A percentile compares a stretch with the other conserved stretches of the same genome.
These are phyloP conservation scores for Pseudogymnoascus sp. DNA, from an alignment of 2,329 filamentous ascomycete species.

Conservation along the genomic window DNA sequence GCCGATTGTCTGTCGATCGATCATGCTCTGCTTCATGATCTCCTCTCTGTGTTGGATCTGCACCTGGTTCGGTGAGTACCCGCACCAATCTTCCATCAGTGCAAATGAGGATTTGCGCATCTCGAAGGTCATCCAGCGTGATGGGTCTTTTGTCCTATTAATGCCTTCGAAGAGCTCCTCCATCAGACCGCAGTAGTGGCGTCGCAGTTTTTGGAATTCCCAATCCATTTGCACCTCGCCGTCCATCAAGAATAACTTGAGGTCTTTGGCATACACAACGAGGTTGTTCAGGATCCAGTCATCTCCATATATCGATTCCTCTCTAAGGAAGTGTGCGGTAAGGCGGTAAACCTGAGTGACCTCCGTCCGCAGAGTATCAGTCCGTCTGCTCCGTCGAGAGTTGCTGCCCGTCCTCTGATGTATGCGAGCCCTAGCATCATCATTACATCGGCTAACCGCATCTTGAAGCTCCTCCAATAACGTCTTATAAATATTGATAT, in stretches of 20 bases:
- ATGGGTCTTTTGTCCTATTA: constrained; percentile 73
- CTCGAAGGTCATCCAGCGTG: constrained; percentile 96
- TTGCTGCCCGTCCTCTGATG: constrained; percentile 82
- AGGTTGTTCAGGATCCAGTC: constrained; percentile 88
- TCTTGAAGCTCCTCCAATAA: constrained; percentile 84
- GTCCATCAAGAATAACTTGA: constrained; percentile 92
- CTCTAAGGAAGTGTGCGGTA: constrained; percentile 79
- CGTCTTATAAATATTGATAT: constrained; percentile 85
- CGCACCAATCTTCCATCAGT: constrained; percentile 98
- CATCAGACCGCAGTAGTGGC: constrained; percentile 89
- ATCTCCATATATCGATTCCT: constrained; percentile 70
- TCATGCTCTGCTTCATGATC: constrained; percentile 74
- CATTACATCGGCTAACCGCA: constrained; percentile 75
- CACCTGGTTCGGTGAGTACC: constrained; percentile 82
- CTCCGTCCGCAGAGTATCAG: constrained; percentile 82
- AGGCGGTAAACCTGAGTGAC: constrained; percentile 95
- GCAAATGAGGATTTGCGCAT: constrained; percentile 91
- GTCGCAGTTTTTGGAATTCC: constrained; percentile 84
- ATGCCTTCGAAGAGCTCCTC: constrained; percentile 91
- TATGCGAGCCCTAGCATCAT: constrained; percentile 77
- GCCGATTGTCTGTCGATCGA: constrained; percentile 65
- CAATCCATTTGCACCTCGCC: constrained; percentile 90
- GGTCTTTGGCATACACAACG: constrained; percentile 79
- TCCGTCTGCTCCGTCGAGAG: constrained; percentile 71
- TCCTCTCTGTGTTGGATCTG: constrained; percentile 79